Percentiles rank a stretch among this genome's conserved stretches.
These are phyloP conservation scores for Penicillium pancosmium DNA, from an alignment of 495 filamentous ascomycete genomes.

Conservation along the genomic window DNA sequence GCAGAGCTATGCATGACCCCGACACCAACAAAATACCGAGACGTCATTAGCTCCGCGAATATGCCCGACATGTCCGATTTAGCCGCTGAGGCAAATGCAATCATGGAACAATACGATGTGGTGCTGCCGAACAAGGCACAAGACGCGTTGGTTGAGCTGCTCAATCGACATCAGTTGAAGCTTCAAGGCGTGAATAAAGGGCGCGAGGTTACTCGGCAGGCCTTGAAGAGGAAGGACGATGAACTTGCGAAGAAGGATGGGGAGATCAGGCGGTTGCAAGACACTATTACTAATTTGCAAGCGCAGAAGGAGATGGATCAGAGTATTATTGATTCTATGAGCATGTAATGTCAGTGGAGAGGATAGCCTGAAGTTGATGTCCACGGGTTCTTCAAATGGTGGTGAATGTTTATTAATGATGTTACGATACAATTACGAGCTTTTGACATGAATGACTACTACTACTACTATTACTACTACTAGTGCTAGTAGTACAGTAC, in stretches of 20 bases:
- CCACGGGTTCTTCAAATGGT: no score
- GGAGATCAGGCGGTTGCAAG: constrained; percentile 60
- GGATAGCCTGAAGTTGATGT: background rate
- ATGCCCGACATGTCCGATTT: constrained; percentile 48
- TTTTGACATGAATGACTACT: no score
- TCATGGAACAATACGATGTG: constrained; percentile 54
- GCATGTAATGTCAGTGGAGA: background rate
- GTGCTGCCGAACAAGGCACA: constrained; percentile 41
- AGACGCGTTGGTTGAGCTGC: constrained; percentile 45
- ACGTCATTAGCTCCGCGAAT: constrained; percentile 32
- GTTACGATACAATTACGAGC: no score
- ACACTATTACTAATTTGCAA: constrained; percentile 38
- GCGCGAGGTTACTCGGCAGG: constrained; percentile 62
- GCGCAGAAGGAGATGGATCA: constrained; percentile 45
- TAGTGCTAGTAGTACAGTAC: no score
- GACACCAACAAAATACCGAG: constrained; percentile 50
- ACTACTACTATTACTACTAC: no score
- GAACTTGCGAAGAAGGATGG: constrained; percentile 59
- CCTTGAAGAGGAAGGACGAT: constrained; percentile 63
- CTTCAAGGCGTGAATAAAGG: constrained; percentile 60
- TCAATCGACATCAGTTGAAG: constrained; percentile 59
- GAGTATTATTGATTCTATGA: constrained; percentile 40
- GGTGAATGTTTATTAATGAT: no score
- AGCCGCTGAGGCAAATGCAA: constrained; percentile 48
- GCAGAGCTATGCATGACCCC: constrained; percentile 49